A percentile compares a stretch with the other conserved stretches of the same genome.
phyloP scores from a whole-genome alignment of 2,329 filamentous ascomycete species.

The Diaporthe caulivora region DNA sequence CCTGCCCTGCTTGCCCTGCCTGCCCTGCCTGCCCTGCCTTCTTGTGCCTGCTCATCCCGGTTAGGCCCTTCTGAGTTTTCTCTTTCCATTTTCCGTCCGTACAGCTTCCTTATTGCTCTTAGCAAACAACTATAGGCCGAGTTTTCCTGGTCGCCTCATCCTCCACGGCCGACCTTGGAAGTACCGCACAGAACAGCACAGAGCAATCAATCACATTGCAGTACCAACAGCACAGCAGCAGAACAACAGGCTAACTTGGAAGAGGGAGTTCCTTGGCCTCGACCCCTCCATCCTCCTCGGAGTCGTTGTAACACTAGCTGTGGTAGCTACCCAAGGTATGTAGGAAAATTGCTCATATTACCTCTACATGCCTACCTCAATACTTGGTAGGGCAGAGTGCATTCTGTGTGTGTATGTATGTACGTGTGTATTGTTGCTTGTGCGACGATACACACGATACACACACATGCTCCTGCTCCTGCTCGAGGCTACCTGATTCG shows the following conservation, averaged over 20 bases:
- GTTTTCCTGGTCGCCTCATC: background rate
- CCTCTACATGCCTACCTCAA: background rate
- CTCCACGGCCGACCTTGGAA: constrained; percentile 8
- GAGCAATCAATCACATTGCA: too few species aligned
- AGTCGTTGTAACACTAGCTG: too few species aligned
- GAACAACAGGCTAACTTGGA: background rate
- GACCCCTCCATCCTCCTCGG: constrained; percentile 3
- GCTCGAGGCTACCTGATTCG: constrained; percentile 15
- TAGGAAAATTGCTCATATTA: background rate
- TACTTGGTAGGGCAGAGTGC: background rate
- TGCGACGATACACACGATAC: constrained; percentile 7
- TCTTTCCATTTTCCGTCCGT: background rate
- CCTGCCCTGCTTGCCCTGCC: too few species aligned
- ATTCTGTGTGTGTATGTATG: background rate
- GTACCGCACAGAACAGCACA: constrained; percentile 2
- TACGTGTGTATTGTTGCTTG: background rate
- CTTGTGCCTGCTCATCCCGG: constrained; percentile 35
- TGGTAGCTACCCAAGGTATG: constrained; percentile 14
- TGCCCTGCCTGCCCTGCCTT: too few species aligned
- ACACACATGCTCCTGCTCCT: background rate
- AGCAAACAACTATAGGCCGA: constrained; percentile 12
- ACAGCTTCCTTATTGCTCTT: constrained; percentile 24
- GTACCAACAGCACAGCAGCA: constrained; percentile 5
- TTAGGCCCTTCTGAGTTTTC: constrained; percentile 33
- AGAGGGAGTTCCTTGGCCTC: background rate